Conservation (phyloP, 495 filamentous ascomycete genomes). For the Penicillium canescens region DNA sequence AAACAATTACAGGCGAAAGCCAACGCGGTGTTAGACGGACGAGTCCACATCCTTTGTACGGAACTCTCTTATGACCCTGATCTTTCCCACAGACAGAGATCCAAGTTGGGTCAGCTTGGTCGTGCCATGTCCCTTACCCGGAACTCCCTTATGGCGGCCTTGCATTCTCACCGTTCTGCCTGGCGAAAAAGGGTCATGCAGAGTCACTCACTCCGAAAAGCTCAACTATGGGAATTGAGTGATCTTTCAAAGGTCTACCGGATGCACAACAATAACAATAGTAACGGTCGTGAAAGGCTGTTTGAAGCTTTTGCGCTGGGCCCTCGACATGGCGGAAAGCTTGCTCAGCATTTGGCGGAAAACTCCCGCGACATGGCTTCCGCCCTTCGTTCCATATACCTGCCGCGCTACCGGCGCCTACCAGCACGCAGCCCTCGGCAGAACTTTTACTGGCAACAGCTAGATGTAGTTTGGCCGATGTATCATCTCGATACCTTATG, state of each 20-base stretch:
- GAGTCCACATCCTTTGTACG: not conserved
- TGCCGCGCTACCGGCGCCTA: slow-evolving; percentile 2
- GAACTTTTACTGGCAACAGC: slow-evolving; percentile 29
- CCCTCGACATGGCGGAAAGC: not conserved
- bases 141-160: too few relatives aligned
- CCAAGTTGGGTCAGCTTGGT: not conserved
- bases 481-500: not conserved
- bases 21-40: not conserved
- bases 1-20: slow-evolving; percentile 1
- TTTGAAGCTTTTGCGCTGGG: not conserved
- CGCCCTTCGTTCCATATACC: not conserved
- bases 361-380: not conserved
- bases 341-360: not conserved
- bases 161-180: not conserved
- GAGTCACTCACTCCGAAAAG: not conserved
- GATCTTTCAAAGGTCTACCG: not conserved
- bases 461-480: slow-evolving; percentile 32
- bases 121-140: too few relatives aligned
- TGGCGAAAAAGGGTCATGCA: not conserved
- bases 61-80: too few relatives aligned
- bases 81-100: too few relatives aligned
- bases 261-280: too few relatives aligned
- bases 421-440: slow-evolving; percentile 9
- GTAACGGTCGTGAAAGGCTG: too few relatives aligned
- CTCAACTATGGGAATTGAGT: not conserved